phyloP scores from a whole-genome alignment of 306 rosid genomes.

The Corylus americana region DNA sequence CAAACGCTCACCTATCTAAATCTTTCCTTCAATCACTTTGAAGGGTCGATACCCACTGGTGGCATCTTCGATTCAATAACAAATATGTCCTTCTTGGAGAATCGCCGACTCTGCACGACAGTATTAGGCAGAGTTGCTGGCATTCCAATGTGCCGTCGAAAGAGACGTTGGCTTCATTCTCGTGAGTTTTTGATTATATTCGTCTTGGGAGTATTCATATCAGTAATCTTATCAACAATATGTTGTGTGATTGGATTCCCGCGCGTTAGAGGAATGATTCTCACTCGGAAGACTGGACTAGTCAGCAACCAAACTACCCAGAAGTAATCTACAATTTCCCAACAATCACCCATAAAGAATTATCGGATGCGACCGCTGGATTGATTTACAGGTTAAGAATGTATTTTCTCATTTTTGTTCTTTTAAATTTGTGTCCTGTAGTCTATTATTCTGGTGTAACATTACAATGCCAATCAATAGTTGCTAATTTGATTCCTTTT shows the following conservation, averaged over 20 bases:
- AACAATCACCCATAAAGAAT: conserved; percentile 59
- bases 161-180: conserved; percentile 33
- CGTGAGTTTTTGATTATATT: conserved; percentile 37
- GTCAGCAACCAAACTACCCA: conserved; percentile 30
- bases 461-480: no score
- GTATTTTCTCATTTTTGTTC: neutral
- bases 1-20: conserved; percentile 48
- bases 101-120: conserved; percentile 49
- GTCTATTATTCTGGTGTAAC: no score
- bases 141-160: conserved; percentile 35
- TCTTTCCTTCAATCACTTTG: conserved; percentile 58
- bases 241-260: conserved; percentile 49
- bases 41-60: conserved; percentile 59
- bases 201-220: conserved; percentile 37
- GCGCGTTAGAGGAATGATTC: conserved; percentile 34
- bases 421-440: neutral
- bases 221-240: conserved; percentile 44
- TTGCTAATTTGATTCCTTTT: no score
- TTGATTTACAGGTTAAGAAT: no score
- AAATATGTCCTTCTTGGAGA: conserved; percentile 48
- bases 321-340: conserved; percentile 55
- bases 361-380: conserved; percentile 64
- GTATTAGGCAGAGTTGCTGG: conserved; percentile 26
- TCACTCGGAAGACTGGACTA: conserved; percentile 22
- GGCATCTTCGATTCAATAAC: conserved; percentile 59